A percentile compares a stretch with the other conserved stretches of the same genome.
These are phyloP conservation scores for Dendrocalamus latiflorus DNA, from an alignment of 202 grass and related monocot species.

Conservation along the genomic window DNA sequence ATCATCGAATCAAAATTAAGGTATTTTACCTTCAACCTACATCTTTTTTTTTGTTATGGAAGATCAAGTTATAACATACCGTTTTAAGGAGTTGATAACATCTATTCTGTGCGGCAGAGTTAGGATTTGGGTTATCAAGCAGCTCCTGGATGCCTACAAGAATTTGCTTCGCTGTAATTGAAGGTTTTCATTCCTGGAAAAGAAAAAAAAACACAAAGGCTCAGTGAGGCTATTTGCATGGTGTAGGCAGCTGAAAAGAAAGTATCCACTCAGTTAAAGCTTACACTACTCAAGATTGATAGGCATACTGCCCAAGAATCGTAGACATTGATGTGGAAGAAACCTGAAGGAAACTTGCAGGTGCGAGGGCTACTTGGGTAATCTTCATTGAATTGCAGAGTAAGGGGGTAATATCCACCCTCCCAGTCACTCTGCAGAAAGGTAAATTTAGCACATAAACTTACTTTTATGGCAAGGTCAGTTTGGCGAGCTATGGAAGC, in stretches of 20 bases:
- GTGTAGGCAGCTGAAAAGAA: not conserved
- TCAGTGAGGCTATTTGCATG: not conserved
- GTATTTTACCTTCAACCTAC: not conserved
- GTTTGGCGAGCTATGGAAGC: not conserved
- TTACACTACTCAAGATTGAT: constrained; percentile 69
- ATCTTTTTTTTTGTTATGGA: not conserved
- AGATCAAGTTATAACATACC: constrained; percentile 24
- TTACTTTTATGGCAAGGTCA: not conserved
- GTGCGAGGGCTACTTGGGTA: constrained; percentile 62
- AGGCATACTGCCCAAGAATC: constrained; percentile 59
- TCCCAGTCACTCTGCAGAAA: constrained; percentile 87
- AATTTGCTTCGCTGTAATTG: constrained; percentile 70
- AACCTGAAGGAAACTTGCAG: constrained; percentile 72
- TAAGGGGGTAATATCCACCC: constrained; percentile 69
- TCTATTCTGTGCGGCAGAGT: constrained; percentile 47
- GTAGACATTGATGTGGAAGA: constrained; percentile 81
- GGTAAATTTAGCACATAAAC: not conserved
- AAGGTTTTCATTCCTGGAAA: constrained; percentile 72
- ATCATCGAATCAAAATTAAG: not conserved
- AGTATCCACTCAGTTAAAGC: not conserved
- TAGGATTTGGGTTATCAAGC: constrained; percentile 68
- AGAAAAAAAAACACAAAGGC: not conserved
- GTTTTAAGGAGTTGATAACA: constrained; percentile 46
- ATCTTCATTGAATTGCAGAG: constrained; percentile 62
- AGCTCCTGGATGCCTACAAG: constrained; percentile 83